Evolutionary conservation across 768 basidiomycete genomes (phyloP).

Genomic region (Tricholomella constricta): DNA sequence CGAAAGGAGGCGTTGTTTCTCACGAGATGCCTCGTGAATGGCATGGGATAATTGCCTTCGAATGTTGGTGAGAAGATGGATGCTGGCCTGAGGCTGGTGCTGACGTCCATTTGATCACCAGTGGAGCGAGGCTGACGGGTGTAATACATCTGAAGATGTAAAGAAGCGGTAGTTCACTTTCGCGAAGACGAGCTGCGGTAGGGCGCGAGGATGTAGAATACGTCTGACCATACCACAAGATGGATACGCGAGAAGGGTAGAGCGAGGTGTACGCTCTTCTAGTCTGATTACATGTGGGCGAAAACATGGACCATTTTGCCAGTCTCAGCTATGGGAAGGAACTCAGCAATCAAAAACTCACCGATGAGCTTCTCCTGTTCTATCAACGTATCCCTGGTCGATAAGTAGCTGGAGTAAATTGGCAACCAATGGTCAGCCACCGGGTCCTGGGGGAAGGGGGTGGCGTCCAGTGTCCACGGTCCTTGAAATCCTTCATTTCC

Average conservation of each 20-base stretch:
- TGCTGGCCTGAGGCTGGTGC: neutral
- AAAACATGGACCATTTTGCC: no score
- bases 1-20: neutral
- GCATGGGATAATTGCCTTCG: neutral
- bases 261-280: no score
- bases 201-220: no score
- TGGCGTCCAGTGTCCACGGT: slow-evolving; percentile 2
- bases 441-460: slow-evolving; percentile 7
- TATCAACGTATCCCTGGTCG: neutral
- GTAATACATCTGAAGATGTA: neutral
- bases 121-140: neutral
- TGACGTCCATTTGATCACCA: neutral
- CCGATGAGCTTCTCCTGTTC: slow-evolving; percentile 3
- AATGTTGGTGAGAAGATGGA: neutral
- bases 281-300: no score
- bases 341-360: no score
- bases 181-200: no score
- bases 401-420: slow-evolving; percentile 5
- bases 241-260: no score
- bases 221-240: no score
- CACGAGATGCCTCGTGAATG: neutral
- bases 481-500: slow-evolving; percentile 1
- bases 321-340: no score
- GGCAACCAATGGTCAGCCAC: slow-evolving; percentile 7
- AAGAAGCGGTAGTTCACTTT: no score